Percentiles rank a stretch among this genome's conserved stretches.
Conservation (phyloP, 306 rosid genomes). For the Erythrophleum fordii region DNA sequence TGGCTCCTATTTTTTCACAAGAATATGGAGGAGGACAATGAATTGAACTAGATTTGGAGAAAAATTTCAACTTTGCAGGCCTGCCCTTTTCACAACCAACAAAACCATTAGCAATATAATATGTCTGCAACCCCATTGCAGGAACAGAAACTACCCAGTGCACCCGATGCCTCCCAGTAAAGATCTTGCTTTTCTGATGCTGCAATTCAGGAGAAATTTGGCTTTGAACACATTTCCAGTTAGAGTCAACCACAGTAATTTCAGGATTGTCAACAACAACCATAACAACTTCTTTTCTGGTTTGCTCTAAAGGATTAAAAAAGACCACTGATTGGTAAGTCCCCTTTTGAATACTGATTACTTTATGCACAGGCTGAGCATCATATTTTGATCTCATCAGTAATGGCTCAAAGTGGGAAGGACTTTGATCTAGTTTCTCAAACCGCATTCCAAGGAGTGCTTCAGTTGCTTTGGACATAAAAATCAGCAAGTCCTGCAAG, state of each 20-base stretch:
- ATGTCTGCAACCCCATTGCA: slow-evolving; percentile 87
- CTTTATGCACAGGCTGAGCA: slow-evolving; percentile 84
- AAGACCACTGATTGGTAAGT: slow-evolving; percentile 66
- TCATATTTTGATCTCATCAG: slow-evolving; percentile 88
- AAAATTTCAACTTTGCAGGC: slow-evolving; percentile 71
- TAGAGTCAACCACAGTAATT: slow-evolving; percentile 74
- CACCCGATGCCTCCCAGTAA: slow-evolving; percentile 85
- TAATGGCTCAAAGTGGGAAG: slow-evolving; percentile 79
- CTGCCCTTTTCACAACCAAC: slow-evolving; percentile 73
- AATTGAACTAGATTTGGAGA: slow-evolving; percentile 56
- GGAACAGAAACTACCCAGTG: slow-evolving; percentile 87
- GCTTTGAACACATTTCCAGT: slow-evolving; percentile 80
- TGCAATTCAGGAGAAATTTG: slow-evolving; percentile 89
- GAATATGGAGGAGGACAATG: slow-evolving; percentile 77
- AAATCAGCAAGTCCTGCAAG: slow-evolving; percentile 86
- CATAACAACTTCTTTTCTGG: slow-evolving; percentile 91
- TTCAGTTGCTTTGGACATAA: slow-evolving; percentile 90
- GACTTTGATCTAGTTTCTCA: slow-evolving; percentile 76
- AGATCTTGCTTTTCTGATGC: slow-evolving; percentile 68
- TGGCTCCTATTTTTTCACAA: slow-evolving; percentile 60
- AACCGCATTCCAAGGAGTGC: slow-evolving; percentile 81
- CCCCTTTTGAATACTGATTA: slow-evolving; percentile 63
- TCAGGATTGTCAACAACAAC: slow-evolving; percentile 76
- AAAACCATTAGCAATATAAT: slow-evolving; percentile 69
- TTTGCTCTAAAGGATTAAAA: slow-evolving; percentile 85